Percentiles rank a stretch among this genome's conserved stretches.
phyloP scores from a whole-genome alignment of 106 monocot genomes.

The Allium sativum region DNA sequence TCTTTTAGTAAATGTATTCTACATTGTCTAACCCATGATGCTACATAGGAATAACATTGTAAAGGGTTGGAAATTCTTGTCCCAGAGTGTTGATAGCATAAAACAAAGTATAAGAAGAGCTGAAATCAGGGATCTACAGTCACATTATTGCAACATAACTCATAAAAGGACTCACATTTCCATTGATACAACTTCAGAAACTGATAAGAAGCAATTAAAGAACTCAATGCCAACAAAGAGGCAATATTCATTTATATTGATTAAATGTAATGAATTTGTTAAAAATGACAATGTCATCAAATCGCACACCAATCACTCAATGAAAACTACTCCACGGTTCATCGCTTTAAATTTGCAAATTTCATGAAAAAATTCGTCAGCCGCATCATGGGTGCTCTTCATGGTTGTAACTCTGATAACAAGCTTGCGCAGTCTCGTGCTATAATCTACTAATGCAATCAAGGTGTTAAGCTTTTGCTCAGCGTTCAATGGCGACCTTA shows the following conservation, averaged over 20 bases:
- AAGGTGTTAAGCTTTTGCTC: constrained; percentile 87
- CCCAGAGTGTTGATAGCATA: too few species aligned
- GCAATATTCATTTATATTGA: not conserved
- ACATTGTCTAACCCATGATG: too few species aligned
- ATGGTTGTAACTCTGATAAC: constrained; percentile 78
- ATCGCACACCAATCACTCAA: constrained; percentile 30
- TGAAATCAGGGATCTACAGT: too few species aligned
- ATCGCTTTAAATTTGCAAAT: constrained; percentile 54
- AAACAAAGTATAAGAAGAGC: too few species aligned
- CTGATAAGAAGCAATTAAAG: not conserved
- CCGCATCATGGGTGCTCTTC: constrained; percentile 68
- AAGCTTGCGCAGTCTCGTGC: constrained; percentile 44
- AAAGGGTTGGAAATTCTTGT: too few species aligned
- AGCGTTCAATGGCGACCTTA: constrained; percentile 83
- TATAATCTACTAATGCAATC: constrained; percentile 43
- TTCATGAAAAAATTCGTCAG: constrained; percentile 87
- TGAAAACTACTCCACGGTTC: constrained; percentile 41
- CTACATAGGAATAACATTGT: too few species aligned
- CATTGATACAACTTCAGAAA: not conserved
- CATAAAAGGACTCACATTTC: too few species aligned
- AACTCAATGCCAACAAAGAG: not conserved
- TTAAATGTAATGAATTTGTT: too few species aligned
- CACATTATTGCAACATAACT: too few species aligned
- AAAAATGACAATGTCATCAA: too few species aligned
- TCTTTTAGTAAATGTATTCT: too few species aligned